Conservation (phyloP, 176 grass and related monocot genomes). For the Avena insularis region DNA sequence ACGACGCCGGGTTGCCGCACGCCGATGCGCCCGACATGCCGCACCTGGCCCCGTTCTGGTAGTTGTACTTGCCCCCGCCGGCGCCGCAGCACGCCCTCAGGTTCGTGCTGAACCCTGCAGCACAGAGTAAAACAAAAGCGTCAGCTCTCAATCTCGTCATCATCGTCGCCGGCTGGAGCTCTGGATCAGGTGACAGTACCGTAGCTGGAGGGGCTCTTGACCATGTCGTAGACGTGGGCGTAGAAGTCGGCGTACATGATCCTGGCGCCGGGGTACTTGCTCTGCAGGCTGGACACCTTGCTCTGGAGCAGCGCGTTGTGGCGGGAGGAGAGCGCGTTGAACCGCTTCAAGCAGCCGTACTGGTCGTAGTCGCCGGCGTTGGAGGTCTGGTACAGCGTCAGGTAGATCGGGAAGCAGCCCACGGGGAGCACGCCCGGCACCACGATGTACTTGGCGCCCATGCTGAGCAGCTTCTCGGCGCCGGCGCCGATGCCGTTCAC, state of each 20-base stretch:
- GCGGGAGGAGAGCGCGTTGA: conserved; percentile 63
- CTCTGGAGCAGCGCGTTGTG: conserved; percentile 79
- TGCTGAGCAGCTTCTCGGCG: conserved; percentile 69
- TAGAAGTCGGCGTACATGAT: conserved; percentile 95
- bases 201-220: conserved; percentile 56
- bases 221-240: conserved; percentile 73
- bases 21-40: conserved; percentile 62
- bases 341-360: conserved; percentile 75
- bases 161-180: too few relatives aligned
- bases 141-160: not conserved
- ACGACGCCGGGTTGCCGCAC: conserved; percentile 61
- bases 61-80: conserved; percentile 80
- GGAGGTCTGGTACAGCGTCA: conserved; percentile 69
- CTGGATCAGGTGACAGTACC: conserved; percentile 28
- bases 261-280: conserved; percentile 51
- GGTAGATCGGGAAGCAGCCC: conserved; percentile 84
- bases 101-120: conserved; percentile 65
- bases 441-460: conserved; percentile 69
- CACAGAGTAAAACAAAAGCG: not conserved
- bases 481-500: conserved; percentile 64
- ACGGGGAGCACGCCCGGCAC: conserved; percentile 76
- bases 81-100: conserved; percentile 76
- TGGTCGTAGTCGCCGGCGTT: conserved; percentile 75
- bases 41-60: conserved; percentile 68
- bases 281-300: conserved; percentile 59